Base-by-base conservation (phyloP, 2,329 filamentous ascomycete species). In the Aspergillus puulaauensis region DNA sequence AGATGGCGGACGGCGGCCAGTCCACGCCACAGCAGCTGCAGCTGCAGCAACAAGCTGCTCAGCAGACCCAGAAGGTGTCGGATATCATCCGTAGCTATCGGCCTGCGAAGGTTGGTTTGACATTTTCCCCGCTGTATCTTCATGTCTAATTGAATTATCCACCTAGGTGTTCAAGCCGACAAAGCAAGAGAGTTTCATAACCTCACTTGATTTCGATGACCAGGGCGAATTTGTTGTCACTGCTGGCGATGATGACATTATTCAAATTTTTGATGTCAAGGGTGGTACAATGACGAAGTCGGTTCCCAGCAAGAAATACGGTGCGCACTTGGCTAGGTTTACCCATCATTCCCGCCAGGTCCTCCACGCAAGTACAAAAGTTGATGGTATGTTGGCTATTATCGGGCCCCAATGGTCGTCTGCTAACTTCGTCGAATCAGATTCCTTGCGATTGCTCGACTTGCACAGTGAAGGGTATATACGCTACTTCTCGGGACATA, bases 131-230 rank as follows among this genome's bases (percentile, higher is more conserved):
- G 11, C 11, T 37, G 3, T 44, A 44, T 12, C 45, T 47, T 43
- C 19, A 37, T 41, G 33, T 19, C 37, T 56, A 47, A 54, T 56
- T 55, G 59, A 61, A 45, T 56, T 59, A n/a, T 45, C 43, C 56
- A 52, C 17, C 23, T 57, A 73, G 72, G 62, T 65, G 3, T 77
- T 72, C 61, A 69, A 66, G 57, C 67, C 65, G 41, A 63, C 67
- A 45, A 79, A 75, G 66, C 72, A 71, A 64, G 77, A 76, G 43
- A 85, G 87, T 4, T 82, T 87, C 63, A 86, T 97, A 59, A 89
- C 95, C 8, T 98, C 93, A 2, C 85, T 99, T 67, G 93, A 99
- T 79, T 99, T 96, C 72, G 93, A 98, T 75, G 93, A 98, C 77
- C 89, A 90, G 44, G 95, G 95, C 73, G 92, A 97, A 74, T 90